These are phyloP conservation scores for Thamnidium elegans DNA, from an alignment of 192 early-diverging fungal species.

Conservation along the genomic window DNA sequence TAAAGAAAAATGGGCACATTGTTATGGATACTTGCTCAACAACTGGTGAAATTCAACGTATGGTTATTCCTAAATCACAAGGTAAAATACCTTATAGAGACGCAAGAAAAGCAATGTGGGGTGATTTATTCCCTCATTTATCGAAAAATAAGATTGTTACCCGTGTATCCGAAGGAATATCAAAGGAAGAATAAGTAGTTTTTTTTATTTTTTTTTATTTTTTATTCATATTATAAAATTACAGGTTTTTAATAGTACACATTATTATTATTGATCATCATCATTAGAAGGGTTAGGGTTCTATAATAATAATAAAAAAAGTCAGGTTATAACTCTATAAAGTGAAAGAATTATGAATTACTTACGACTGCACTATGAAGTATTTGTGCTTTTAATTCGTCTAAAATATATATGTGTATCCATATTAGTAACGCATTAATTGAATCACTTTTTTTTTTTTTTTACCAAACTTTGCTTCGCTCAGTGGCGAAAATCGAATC, in stretches of 20 bases:
- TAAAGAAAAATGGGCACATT: slow-evolving; percentile 78
- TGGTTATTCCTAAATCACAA: slow-evolving; percentile 66
- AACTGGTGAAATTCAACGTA: slow-evolving; percentile 60
- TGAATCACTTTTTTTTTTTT: neutral
- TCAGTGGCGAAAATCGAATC: slow-evolving; percentile 55
- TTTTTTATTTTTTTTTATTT: neutral
- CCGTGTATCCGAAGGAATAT: slow-evolving; percentile 12
- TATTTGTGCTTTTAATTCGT: slow-evolving; percentile 47
- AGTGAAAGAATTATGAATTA: neutral
- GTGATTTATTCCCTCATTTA: slow-evolving; percentile 75
- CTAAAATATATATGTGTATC: slow-evolving; percentile 6
- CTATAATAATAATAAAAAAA: neutral
- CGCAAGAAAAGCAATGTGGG: slow-evolving; percentile 76
- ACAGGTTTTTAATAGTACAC: neutral
- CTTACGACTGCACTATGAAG: slow-evolving; percentile 30
- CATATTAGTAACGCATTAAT: neutral
- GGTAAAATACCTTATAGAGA: slow-evolving; percentile 71
- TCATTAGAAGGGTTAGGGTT: neutral
- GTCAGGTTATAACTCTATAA: neutral
- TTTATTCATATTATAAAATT: neutral
- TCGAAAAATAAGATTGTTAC: slow-evolving; percentile 52
- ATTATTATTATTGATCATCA: neutral
- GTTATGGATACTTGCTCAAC: slow-evolving; percentile 64
- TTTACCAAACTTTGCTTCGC: slow-evolving; percentile 55
- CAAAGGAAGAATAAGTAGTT: neutral